These are phyloP conservation scores for Penicillium subrubescens DNA, from an alignment of 495 filamentous ascomycete species.

Conservation along the genomic window DNA sequence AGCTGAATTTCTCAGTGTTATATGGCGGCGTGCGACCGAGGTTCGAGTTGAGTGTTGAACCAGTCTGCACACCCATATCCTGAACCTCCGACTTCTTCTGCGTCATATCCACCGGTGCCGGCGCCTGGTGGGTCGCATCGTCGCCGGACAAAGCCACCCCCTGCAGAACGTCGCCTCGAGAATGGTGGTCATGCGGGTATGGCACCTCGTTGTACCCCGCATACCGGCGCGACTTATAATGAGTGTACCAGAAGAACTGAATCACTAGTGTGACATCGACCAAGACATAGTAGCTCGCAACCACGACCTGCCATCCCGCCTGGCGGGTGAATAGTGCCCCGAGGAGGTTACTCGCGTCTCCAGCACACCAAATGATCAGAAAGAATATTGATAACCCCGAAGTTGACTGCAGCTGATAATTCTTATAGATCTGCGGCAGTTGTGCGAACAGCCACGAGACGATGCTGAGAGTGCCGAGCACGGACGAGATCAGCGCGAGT, in stretches of 20 bases:
- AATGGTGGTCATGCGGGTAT: constrained; percentile 26
- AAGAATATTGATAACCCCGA: constrained; percentile 71
- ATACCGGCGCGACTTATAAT: constrained; percentile 42
- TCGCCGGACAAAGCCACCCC: constrained; percentile 33
- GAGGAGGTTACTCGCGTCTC: constrained; percentile 68
- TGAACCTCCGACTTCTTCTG: constrained; percentile 30
- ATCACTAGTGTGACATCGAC: constrained; percentile 64
- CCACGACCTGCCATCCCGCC: constrained; percentile 69
- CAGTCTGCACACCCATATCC: constrained; percentile 35
- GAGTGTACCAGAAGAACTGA: constrained; percentile 72
- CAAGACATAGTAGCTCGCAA: constrained; percentile 68
- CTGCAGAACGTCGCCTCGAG: constrained; percentile 29
- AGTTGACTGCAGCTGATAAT: constrained; percentile 64
- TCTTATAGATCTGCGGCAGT: constrained; percentile 74
- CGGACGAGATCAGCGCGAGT: constrained; percentile 65
- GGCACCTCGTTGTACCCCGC: constrained; percentile 31
- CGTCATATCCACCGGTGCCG: constrained; percentile 25
- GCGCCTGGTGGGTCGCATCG: constrained; percentile 13
- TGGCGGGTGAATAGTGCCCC: constrained; percentile 68
- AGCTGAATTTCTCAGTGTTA: constrained; percentile 42
- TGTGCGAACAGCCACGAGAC: constrained; percentile 78
- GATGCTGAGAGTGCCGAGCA: constrained; percentile 67
- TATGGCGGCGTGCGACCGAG: constrained; percentile 35
- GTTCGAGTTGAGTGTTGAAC: constrained; percentile 19
- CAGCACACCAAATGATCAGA: constrained; percentile 68